phyloP scores from a whole-genome alignment of 306 rosid genomes.

The Quercus dentata region DNA sequence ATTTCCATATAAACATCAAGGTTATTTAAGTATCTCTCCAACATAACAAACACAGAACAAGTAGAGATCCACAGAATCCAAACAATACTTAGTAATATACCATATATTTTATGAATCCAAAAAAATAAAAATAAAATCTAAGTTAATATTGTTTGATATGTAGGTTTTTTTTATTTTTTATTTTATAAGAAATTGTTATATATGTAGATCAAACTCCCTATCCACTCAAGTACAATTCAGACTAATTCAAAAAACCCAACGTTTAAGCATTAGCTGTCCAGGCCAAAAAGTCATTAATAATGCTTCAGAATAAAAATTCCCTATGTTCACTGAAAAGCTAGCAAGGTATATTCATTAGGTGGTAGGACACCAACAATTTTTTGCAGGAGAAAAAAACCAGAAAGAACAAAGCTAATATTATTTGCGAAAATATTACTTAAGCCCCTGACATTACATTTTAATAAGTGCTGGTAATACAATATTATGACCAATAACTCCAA shows the following conservation, averaged over 20 bases:
- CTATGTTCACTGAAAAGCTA: not conserved
- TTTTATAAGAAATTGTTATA: not conserved
- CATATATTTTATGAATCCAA: conserved; percentile 13
- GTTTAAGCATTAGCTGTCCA: not conserved
- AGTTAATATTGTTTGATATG: not conserved
- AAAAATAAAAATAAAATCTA: not conserved
- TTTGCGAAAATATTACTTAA: not conserved
- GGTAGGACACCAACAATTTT: not conserved
- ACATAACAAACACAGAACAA: conserved; percentile 12
- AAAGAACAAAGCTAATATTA: not conserved
- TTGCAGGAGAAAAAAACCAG: not conserved
- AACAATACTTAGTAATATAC: not conserved
- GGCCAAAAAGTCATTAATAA: not conserved
- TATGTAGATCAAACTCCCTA: not conserved
- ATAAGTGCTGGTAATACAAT: not conserved
- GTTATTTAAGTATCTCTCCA: conserved; percentile 1
- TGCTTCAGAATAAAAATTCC: not conserved
- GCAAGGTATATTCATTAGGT: not conserved
- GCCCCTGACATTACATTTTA: not conserved
- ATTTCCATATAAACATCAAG: conserved; percentile 21
- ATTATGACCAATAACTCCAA: not conserved
- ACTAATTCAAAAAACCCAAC: not conserved
- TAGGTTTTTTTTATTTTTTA: not conserved
- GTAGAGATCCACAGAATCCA: conserved; percentile 2
- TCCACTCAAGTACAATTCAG: not conserved